Evolutionary conservation across 2,329 filamentous ascomycete species (phyloP), one percentile per base, ranked within the genome.

Genomic region (Clonostachys chloroleuca): DNA sequence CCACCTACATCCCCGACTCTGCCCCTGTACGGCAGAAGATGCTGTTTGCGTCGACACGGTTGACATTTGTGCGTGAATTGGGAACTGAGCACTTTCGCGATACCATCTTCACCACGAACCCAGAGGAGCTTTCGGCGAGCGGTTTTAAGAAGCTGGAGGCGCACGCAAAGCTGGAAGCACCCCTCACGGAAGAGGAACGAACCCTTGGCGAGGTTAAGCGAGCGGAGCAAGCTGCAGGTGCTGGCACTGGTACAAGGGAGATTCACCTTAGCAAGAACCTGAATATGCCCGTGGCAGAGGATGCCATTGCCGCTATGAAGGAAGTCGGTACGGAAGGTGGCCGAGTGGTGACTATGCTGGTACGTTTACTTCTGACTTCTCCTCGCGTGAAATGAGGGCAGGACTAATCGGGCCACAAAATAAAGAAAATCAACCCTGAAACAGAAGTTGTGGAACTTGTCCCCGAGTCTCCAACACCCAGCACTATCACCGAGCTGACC

Each of bases 21-120:
- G 89, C 89, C 37, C 86, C 85, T 30, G 88, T 94, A 48, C 83
- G 89, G 37, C 86, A 90, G 63, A 94, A 94, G 75, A 94, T 89
- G 85, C 78, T 94, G 18, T 92, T 92, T 64, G 88, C 89, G 6
- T 81, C 83, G 20, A 92, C 89, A 30, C 80, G 87, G 10, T 73
- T 92, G 56, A 88, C 87, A 1, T 75, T 94, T 2, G 79, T 86
- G 44, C 80, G 88, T 40, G 87, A 92, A 67, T 74, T 94, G 10
- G 89, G 89, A 42, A 80, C 82, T 46, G 88, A 94, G 63, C 78
- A 89, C 58, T 92, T 94, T 67, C 73, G 84, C 45, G 86, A 92
- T 62, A 86, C 81, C 20, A 74, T 92, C 40, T 90, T 92, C 61
- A 81, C 78, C 12, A 92, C 87, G 2, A 80, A 76, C 39, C 70